Evolutionary conservation across 371 early-diverging fungal genomes (phyloP).

Genomic region (Mycotypha africana): DNA sequence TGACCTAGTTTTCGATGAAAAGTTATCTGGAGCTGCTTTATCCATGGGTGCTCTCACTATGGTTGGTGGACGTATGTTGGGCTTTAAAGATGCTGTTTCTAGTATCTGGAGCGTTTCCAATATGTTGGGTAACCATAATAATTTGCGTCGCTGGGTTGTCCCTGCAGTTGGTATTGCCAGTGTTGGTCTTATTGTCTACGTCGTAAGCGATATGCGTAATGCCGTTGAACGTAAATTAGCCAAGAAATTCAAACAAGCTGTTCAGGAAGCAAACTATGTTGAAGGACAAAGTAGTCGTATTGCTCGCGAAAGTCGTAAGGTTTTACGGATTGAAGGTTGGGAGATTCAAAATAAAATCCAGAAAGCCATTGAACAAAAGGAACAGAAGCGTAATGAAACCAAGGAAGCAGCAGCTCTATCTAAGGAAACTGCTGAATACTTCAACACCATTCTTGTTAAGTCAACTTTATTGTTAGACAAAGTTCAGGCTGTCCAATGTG

Average conservation of each 20-base stretch:
- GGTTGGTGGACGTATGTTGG: conserved; percentile 44
- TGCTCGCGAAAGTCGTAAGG: conserved; percentile 66
- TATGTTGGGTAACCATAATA: conserved; percentile 23
- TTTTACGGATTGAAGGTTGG: conserved; percentile 79
- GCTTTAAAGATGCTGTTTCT: conserved; percentile 39
- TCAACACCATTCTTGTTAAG: conserved; percentile 52
- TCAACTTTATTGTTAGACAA: conserved; percentile 34
- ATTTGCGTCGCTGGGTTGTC: conserved; percentile 33
- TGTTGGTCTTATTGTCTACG: conserved; percentile 70
- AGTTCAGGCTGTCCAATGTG: conserved; percentile 29
- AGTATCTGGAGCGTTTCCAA: conserved; percentile 38
- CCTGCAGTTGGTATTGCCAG: conserved; percentile 52
- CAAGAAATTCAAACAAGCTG: conserved; percentile 66
- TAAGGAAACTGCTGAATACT: conserved; percentile 66
- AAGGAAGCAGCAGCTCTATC: conserved; percentile 49
- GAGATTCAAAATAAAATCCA: conserved; percentile 82
- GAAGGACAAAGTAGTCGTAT: conserved; percentile 69
- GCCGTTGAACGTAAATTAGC: conserved; percentile 79
- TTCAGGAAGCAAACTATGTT: conserved; percentile 60
- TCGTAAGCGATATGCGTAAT: conserved; percentile 79
- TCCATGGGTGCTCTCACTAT: conserved; percentile 38
- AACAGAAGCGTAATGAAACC: conserved; percentile 60
- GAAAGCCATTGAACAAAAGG: conserved; percentile 72
- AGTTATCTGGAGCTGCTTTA: conserved; percentile 40
- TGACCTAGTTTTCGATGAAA: conserved; percentile 56